Evolutionary conservation across 1,139 yeast species (phyloP).

Genomic region (Yamadazyma triangularis): DNA sequence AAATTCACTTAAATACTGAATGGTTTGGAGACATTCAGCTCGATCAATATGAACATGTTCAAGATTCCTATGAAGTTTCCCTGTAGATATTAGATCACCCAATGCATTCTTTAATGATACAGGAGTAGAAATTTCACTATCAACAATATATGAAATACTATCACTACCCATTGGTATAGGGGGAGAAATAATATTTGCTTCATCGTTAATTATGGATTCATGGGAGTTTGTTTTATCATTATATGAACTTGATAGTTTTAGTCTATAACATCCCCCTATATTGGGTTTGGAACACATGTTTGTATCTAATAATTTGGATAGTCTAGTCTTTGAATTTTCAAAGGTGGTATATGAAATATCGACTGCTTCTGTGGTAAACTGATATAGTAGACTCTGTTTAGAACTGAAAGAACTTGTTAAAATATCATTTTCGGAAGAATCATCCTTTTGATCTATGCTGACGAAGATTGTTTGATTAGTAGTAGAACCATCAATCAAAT

Average conservation of each 20-base stretch:
- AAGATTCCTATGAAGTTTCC: slow-evolving; percentile 25
- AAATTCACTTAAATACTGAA: slow-evolving; percentile 28
- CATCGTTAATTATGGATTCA: slow-evolving; percentile 33
- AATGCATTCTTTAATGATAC: slow-evolving; percentile 31
- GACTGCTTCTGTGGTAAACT: slow-evolving; percentile 54
- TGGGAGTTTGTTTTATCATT: slow-evolving; percentile 34
- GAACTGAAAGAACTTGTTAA: slow-evolving; percentile 21
- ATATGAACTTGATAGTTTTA: slow-evolving; percentile 39
- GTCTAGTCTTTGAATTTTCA: slow-evolving; percentile 5
- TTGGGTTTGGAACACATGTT: slow-evolving; percentile 31
- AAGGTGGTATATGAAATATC: slow-evolving; percentile 16
- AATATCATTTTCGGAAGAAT: slow-evolving; percentile 22
- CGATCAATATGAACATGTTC: slow-evolving; percentile 31
- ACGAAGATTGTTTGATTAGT: slow-evolving; percentile 59
- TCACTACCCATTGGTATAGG: slow-evolving; percentile 41
- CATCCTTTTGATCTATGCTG: slow-evolving; percentile 37
- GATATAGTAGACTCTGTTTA: slow-evolving; percentile 52
- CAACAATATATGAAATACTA: slow-evolving; percentile 59
- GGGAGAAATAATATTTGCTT: slow-evolving; percentile 42
- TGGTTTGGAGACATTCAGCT: slow-evolving; percentile 32
- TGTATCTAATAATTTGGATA: slow-evolving; percentile 21
- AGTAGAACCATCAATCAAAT: slow-evolving; percentile 52
- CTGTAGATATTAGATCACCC: slow-evolving; percentile 36
- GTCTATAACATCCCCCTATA: slow-evolving; percentile 38
- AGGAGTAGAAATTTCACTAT: slow-evolving; percentile 46